Evolutionary conservation across 2,329 filamentous ascomycete genomes (phyloP).

Genomic region (Lachnellula arida): DNA sequence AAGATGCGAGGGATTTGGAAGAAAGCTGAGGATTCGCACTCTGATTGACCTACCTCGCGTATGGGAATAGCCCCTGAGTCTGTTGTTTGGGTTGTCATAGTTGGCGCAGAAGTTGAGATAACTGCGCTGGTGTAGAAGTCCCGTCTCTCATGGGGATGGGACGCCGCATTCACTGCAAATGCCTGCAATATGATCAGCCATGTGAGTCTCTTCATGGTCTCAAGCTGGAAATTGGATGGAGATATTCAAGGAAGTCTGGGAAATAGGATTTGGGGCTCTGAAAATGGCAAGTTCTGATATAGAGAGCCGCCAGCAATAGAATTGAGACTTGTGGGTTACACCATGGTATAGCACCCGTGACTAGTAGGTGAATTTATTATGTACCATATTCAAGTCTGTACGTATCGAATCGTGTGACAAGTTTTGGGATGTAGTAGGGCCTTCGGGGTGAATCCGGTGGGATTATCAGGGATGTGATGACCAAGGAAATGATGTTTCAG

Average conservation of each 20-base stretch:
- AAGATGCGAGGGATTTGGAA: background rate
- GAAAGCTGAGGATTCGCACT: background rate
- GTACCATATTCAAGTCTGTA: background rate
- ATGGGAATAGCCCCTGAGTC: background rate
- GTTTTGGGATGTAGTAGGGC: background rate
- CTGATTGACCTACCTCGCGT: background rate
- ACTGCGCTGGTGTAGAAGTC: background rate
- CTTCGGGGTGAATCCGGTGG: background rate
- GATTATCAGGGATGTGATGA: background rate
- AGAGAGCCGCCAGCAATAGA: background rate
- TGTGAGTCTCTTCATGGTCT: constrained; percentile 8
- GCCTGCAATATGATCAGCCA: constrained; percentile 6
- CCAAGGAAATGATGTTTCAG: background rate
- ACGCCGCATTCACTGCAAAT: constrained; percentile 8
- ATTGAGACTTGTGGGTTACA: background rate
- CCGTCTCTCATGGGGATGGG: constrained; percentile 1
- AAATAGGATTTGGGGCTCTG: background rate
- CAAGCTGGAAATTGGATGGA: background rate
- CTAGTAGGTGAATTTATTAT: background rate
- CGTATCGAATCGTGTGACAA: background rate
- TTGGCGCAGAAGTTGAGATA: background rate
- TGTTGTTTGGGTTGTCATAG: background rate
- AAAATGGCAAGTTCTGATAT: background rate
- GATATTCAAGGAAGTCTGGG: background rate
- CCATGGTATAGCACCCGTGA: background rate